A percentile compares a stretch with the other conserved stretches of the same genome.
Conservation (phyloP, 352 stramenopile species). For the Globisporangium mamillatum region DNA sequence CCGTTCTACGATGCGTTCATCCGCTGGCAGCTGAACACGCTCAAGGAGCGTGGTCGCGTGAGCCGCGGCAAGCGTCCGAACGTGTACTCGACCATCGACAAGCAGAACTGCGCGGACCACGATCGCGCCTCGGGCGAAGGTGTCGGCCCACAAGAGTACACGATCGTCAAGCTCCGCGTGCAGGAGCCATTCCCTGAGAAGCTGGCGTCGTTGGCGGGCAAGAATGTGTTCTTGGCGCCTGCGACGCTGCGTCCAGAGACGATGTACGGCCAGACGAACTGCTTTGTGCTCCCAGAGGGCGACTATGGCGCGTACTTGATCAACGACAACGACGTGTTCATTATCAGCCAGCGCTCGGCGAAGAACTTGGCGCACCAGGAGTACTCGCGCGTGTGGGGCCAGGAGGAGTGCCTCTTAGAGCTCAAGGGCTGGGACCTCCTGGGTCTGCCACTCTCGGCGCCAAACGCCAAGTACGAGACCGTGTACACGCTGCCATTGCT, state of each 20-base stretch:
- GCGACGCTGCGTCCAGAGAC: conserved; percentile 99
- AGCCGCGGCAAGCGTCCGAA: conserved; percentile 97
- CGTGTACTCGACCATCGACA: conserved; percentile 97
- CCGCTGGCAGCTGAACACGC: conserved; percentile 98
- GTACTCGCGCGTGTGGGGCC: conserved; percentile 84
- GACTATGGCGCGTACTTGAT: conserved; percentile 98
- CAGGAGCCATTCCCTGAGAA: conserved; percentile 80
- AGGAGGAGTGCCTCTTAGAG: conserved; percentile 86
- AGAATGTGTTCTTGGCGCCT: conserved; percentile 96
- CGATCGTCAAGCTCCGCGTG: conserved; percentile 97
- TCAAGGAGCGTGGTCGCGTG: conserved; percentile 89
- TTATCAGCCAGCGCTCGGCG: conserved; percentile 92
- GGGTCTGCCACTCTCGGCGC: conserved; percentile 93
- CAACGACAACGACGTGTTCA: conserved; percentile 94
- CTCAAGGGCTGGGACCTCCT: conserved; percentile 97
- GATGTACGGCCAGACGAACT: conserved; percentile 99
- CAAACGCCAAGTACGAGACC: conserved; percentile 96
- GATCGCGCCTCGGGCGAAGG: conserved; percentile 98
- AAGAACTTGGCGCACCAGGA: conserved; percentile 96
- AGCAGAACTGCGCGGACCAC: conserved; percentile 99
- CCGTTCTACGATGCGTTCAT: conserved; percentile 99
- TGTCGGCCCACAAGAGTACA: conserved; percentile 99
- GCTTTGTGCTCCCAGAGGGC: conserved; percentile 98
- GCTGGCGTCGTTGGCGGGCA: conserved; percentile 68
- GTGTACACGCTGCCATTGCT: conserved; percentile 99